These are phyloP conservation scores for Lagenidium giganteum DNA, from an alignment of 352 stramenopile genomes.

Conservation along the genomic window DNA sequence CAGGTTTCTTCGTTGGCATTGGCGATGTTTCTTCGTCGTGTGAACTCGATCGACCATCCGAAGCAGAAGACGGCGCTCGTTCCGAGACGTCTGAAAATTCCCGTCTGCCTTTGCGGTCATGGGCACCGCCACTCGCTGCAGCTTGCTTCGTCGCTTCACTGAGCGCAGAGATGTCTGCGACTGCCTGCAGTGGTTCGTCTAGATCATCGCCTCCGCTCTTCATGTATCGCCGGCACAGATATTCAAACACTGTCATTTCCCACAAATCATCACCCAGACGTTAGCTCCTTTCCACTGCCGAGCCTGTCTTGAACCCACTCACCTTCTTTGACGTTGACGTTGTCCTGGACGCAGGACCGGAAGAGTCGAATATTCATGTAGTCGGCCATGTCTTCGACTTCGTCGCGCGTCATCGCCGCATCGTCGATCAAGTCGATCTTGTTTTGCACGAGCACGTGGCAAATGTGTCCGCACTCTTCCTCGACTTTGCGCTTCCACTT, in stretches of 20 bases:
- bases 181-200: conserved; percentile 30
- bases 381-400: conserved; percentile 64
- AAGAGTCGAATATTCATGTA: conserved; percentile 51
- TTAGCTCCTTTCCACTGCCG: no score
- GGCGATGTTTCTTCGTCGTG: conserved; percentile 17
- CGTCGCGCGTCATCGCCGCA: conserved; percentile 45
- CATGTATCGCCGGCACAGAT: conserved; percentile 46
- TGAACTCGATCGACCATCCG: conserved; percentile 5
- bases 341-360: conserved; percentile 63
- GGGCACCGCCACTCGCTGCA: conserved; percentile 12
- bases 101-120: conserved; percentile 19
- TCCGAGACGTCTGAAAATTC: conserved; percentile 38
- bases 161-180: conserved; percentile 49
- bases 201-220: conserved; percentile 20
- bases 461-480: conserved; percentile 59
- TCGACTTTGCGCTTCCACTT: conserved; percentile 72
- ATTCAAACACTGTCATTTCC: conserved; percentile 42
- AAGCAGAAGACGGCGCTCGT: conserved; percentile 19
- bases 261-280: background rate
- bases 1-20: conserved; percentile 5
- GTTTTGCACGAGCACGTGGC: conserved; percentile 69
- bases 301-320: background rate
- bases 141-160: conserved; percentile 23
- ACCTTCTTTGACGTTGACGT: conserved; percentile 70
- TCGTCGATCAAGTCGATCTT: conserved; percentile 70